Evolutionary conservation across 2,329 filamentous ascomycete genomes (phyloP), one percentile per base, ranked within the genome.

Genomic region (Fusarium pininemorale): DNA sequence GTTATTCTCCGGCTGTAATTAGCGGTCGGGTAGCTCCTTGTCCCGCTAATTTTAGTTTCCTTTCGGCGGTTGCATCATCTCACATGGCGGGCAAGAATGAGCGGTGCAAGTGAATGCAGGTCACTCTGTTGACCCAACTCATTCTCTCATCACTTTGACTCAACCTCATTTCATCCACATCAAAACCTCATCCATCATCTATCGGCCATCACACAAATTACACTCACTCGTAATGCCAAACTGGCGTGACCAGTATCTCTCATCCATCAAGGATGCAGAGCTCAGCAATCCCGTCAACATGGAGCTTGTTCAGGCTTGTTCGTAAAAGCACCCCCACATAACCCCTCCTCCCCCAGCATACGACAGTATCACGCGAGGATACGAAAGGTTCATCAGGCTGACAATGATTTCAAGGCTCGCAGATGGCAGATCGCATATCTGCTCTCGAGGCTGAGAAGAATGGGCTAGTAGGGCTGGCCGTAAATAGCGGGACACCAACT

Each of bases 201-300:
- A 11, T 37, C 57, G 18, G 26, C 44, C n/a, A 32, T 48, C 57
- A 47, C 48, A 37, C 20, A 62, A 37, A 26, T 30, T 15, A n/a
- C 38, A 41, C 39, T 7, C 26, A 22, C 45, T 47, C 75, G 80
- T 38, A 66, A 89, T 89, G 87, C 87, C 90, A 73, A 90, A 89
- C 85, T 97, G 95, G 93, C 89, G 92, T 79, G 91, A 93, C 75
- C 93, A 97, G 79, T 98, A 97, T 82, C 87, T 94, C 71, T 86
- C 90, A 70, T 92, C 92, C 74, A 87, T 98, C 74, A 88, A 90
- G 76, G 91, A 92, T 78, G 93, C 94, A 78, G 88, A 90, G 79
- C 88, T 90, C 72, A 92, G 94, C 66, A 87, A 85, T 74, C 86
- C 87, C 10, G 85, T 90, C 69, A 89, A 90, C 74, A 85, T 85